phyloP scores from a whole-genome alignment of 805 yeast species.

The Saccharomycopsis sp. region DNA sequence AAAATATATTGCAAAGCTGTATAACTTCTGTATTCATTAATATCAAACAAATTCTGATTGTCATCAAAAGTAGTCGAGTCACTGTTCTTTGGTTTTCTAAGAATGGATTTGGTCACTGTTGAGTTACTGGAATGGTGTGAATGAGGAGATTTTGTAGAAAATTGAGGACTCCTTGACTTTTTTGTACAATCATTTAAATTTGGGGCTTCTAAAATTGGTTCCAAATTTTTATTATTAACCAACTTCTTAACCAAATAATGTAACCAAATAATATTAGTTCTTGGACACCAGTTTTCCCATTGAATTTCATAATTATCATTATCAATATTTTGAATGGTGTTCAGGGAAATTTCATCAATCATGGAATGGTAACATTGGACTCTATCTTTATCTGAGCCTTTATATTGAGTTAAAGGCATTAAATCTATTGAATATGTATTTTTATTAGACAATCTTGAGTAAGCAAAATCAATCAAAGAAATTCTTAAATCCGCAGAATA shows the following conservation, averaged over 20 bases:
- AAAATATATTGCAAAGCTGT: slow-evolving; percentile 22
- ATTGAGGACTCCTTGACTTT: no score
- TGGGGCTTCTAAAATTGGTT: slow-evolving; percentile 2
- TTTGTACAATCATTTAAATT: no score
- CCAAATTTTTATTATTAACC: slow-evolving; percentile 28
- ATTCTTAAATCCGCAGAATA: slow-evolving; percentile 25
- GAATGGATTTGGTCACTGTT: slow-evolving; percentile 1
- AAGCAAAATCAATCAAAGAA: slow-evolving; percentile 47
- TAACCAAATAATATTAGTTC: slow-evolving; percentile 54
- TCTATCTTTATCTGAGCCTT: neutral
- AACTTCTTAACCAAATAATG: slow-evolving; percentile 47
- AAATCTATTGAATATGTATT: slow-evolving; percentile 37
- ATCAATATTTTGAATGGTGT: no score
- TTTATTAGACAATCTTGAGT: slow-evolving; percentile 33
- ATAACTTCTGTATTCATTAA: slow-evolving; percentile 17
- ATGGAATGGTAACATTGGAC: neutral
- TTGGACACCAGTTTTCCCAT: slow-evolving; percentile 29
- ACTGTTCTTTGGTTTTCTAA: slow-evolving; percentile 22
- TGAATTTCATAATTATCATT: neutral
- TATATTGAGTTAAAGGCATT: neutral
- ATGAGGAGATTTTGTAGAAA: neutral
- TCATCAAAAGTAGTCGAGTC: slow-evolving; percentile 18
- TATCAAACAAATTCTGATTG: slow-evolving; percentile 18
- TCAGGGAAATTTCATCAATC: neutral
- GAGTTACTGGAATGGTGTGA: neutral